These are phyloP conservation scores for Diaporthe aspalathi DNA, from an alignment of 2,329 filamentous ascomycete genomes.

Conservation along the genomic window DNA sequence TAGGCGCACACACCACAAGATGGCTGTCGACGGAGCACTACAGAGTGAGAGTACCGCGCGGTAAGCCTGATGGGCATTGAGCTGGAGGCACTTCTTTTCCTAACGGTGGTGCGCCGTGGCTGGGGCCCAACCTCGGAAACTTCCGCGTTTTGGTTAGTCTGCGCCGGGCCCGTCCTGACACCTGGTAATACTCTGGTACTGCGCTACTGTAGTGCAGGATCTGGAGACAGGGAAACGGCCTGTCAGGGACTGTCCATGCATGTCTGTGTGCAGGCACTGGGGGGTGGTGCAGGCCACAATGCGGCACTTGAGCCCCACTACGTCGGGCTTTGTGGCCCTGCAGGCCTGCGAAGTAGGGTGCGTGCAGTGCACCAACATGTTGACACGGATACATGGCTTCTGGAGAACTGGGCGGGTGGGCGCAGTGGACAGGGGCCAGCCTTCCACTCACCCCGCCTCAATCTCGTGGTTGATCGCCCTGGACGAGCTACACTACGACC, in stretches of 20 bases:
- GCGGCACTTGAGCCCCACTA: conserved; percentile 27
- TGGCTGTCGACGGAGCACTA: background rate
- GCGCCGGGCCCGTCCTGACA: conserved; percentile 23
- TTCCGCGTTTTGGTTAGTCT: conserved; percentile 18
- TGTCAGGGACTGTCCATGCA: conserved; percentile 20
- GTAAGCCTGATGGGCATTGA: conserved; percentile 15
- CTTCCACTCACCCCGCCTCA: conserved; percentile 19
- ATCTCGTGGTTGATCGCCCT: conserved; percentile 27
- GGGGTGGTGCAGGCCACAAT: conserved; percentile 15
- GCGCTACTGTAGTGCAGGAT: background rate
- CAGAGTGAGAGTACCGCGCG: conserved; percentile 19
- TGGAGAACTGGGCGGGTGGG: conserved; percentile 1
- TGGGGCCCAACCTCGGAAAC: conserved; percentile 22
- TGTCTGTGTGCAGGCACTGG: conserved; percentile 5
- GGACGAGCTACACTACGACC: conserved; percentile 12
- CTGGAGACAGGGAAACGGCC: conserved; percentile 1
- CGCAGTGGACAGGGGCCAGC: conserved; percentile 12
- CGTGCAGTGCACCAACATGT: background rate
- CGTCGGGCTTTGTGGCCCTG: conserved; percentile 2
- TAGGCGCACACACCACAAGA: background rate
- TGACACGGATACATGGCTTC: background rate
- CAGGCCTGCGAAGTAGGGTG: background rate
- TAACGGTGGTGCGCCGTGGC: background rate
- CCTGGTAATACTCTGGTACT: too few relatives aligned
- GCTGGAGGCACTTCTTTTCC: background rate